Percentiles rank a stretch among this genome's conserved stretches.
These are phyloP conservation scores for Epichloe sylvatica DNA, from an alignment of 2,329 filamentous ascomycete genomes.

Conservation along the genomic window DNA sequence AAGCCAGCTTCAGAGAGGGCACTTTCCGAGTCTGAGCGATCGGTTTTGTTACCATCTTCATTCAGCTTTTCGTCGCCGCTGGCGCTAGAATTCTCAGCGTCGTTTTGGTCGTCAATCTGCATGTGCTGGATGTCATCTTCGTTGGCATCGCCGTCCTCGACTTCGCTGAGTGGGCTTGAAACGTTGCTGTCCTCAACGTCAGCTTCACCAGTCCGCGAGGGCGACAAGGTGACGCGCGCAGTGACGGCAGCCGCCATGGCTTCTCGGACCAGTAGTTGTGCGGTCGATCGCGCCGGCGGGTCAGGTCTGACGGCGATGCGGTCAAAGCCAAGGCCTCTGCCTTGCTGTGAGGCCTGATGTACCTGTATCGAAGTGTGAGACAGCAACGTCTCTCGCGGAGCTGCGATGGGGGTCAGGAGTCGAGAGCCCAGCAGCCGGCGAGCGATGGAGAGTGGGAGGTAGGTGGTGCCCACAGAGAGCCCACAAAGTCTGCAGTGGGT, in stretches of 20 bases:
- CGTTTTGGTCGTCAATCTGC: conserved; percentile 26
- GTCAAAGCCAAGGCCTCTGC: background rate
- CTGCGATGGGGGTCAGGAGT: background rate
- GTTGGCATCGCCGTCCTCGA: conserved; percentile 65
- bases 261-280: conserved; percentile 7
- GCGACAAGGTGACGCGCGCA: conserved; percentile 34
- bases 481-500: conserved; percentile 3
- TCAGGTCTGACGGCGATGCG: background rate
- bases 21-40: conserved; percentile 34
- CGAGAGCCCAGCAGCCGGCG: background rate
- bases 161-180: conserved; percentile 86
- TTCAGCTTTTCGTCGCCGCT: conserved; percentile 14
- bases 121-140: conserved; percentile 53
- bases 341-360: background rate
- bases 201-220: conserved; percentile 21
- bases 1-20: conserved; percentile 41
- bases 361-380: background rate
- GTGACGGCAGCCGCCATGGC: conserved; percentile 41
- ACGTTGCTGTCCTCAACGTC: conserved; percentile 53
- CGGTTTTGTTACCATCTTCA: conserved; percentile 11
- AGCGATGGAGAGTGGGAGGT: background rate
- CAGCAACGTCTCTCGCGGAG: background rate
- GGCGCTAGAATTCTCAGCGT: conserved; percentile 17
- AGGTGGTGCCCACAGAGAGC: background rate
- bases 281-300: conserved; percentile 6